Base-by-base conservation (phyloP, 441 rosid species). In the Cnidoscolus chayamansa region DNA sequence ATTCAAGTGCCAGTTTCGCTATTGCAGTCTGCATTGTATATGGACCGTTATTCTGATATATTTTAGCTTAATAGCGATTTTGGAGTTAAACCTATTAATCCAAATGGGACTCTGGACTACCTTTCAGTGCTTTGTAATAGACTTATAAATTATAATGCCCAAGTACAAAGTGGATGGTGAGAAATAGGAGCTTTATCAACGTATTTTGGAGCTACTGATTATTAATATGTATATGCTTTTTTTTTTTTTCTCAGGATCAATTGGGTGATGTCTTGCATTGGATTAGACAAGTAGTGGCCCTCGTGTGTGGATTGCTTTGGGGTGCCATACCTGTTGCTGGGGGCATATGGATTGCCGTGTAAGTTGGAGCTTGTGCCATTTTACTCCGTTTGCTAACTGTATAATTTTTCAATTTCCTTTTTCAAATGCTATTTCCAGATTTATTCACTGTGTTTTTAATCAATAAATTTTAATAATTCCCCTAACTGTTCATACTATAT, bases 251-350 rank as follows among this genome's bases (percentile, higher is more conserved):
- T 40, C 84, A 95, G 99, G 99, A 95, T 86, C 97, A 91, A 86
- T 70, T 95, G 72, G 99, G 99, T 80, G 99, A 95, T 87, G 97
- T 88, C 37, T 82, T 94, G 87, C 98, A 94, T 79, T 94, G 98
- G 98, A 89, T 89, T 76, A 81, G 97, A 67, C 98, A 94, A 84
- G 85, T 78, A n/a, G 86, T 89, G 72, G 97, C 89, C 30, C 77
- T 94, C 58, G 32, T 87, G n/a, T 89, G 89, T 75, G 98, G 98
- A 48, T 82, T 94, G 81, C 74, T 94, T 69, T 94, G 91, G 86
- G 98, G 98, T 35, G 78, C 97, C n/a, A 65, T 94, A n/a, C 97
- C 97, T 17, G 64, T 89, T 63, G 90, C 88, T 71, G 97, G 98
- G 25, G 97, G 94, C 77, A 71, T 94, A 61, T 94, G 97, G 98